These are phyloP conservation scores for Mycotypha africana DNA, from an alignment of 371 early-diverging fungal genomes.

Conservation along the genomic window DNA sequence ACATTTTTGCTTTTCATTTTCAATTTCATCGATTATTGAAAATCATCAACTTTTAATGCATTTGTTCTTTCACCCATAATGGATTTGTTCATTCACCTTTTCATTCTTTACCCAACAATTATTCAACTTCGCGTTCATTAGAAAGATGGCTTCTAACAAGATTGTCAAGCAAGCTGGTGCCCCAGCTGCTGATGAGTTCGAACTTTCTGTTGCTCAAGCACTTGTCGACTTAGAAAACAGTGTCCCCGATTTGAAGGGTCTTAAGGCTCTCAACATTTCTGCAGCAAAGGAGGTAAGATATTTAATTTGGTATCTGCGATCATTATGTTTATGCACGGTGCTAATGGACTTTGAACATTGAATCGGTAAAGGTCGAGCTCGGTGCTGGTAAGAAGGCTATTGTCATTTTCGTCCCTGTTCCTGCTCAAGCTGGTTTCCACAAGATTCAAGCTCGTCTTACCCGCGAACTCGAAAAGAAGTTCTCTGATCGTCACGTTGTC, in stretches of 20 bases:
- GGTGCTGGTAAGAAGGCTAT: constrained; percentile 92
- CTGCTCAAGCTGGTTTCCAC: constrained; percentile 87
- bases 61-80: too few species aligned
- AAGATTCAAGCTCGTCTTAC: constrained; percentile 88
- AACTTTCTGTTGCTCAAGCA: constrained; percentile 90
- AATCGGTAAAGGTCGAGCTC: constrained; percentile 71
- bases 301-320: too few species aligned
- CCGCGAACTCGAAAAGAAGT: constrained; percentile 98
- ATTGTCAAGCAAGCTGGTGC: constrained; percentile 75
- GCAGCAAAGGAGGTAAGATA: constrained; percentile 86
- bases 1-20: too few species aligned
- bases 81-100: constrained; percentile 1
- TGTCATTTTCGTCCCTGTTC: constrained; percentile 93
- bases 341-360: too few species aligned
- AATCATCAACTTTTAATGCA: too few species aligned
- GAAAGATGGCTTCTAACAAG: constrained; percentile 56
- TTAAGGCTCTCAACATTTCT: constrained; percentile 86
- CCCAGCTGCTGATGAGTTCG: constrained; percentile 75
- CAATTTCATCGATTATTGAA: background rate
- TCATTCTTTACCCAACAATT: background rate
- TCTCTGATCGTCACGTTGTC: constrained; percentile 95
- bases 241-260: constrained; percentile 82
- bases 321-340: too few species aligned
- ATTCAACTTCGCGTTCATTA: constrained; percentile 15
- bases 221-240: constrained; percentile 90